A percentile compares a stretch with the other conserved stretches of the same genome.
These are phyloP conservation scores for Plasmodium gaboni DNA, from an alignment of 169 alveolate genomes.

Conservation along the genomic window DNA sequence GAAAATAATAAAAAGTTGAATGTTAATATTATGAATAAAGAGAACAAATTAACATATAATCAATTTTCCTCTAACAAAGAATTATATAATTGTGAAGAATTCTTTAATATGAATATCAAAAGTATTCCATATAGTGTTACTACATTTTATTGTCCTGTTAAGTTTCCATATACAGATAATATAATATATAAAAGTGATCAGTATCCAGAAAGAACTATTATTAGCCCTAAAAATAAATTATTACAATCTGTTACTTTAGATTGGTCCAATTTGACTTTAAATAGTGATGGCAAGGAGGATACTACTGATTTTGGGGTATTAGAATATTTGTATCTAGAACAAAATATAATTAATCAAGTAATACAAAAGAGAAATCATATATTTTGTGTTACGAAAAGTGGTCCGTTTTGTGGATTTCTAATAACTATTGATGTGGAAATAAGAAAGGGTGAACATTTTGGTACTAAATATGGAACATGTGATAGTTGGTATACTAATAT, in stretches of 20 bases:
- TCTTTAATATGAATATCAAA: slow-evolving; percentile 78
- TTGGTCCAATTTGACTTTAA: slow-evolving; percentile 63
- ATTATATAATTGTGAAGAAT: slow-evolving; percentile 78
- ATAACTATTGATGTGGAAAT: slow-evolving; percentile 90
- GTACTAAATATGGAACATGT: slow-evolving; percentile 86
- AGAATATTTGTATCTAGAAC: slow-evolving; percentile 79
- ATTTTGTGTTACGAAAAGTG: slow-evolving; percentile 78
- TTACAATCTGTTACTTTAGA: slow-evolving; percentile 83
- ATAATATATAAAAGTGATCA: slow-evolving; percentile 82
- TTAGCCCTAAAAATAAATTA: slow-evolving; percentile 84
- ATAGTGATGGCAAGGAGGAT: slow-evolving; percentile 19
- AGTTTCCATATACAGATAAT: slow-evolving; percentile 86
- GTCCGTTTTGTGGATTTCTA: slow-evolving; percentile 86
- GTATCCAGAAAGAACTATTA: slow-evolving; percentile 86
- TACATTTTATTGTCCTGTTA: slow-evolving; percentile 86
- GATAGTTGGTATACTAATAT: slow-evolving; percentile 87
- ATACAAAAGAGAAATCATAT: slow-evolving; percentile 82
- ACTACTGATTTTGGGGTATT: slow-evolving; percentile 46
- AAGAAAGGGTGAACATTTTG: slow-evolving; percentile 88
- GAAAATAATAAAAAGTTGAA: background rate
- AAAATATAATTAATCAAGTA: slow-evolving; percentile 84
- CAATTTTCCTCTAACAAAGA: slow-evolving; percentile 42
- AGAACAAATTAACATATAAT: slow-evolving; percentile 25
- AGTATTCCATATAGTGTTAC: slow-evolving; percentile 87
- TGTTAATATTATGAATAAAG: slow-evolving; percentile 16